A percentile compares a stretch with the other conserved stretches of the same genome.
These are phyloP conservation scores for Herpotrichia juniperi DNA, from an alignment of 2,329 filamentous ascomycete species.

Conservation along the genomic window DNA sequence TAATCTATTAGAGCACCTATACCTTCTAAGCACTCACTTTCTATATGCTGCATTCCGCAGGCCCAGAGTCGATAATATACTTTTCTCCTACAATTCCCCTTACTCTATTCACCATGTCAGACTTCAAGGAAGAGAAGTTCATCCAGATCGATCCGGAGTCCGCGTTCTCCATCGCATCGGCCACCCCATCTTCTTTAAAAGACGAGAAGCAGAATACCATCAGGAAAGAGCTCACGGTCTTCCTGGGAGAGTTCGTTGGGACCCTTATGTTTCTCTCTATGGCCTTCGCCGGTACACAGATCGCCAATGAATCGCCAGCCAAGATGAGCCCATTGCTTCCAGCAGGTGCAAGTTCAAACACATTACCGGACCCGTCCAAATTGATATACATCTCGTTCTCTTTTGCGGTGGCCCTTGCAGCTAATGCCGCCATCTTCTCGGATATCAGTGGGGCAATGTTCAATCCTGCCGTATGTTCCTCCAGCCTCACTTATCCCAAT, in stretches of 20 bases:
- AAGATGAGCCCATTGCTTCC: neutral
- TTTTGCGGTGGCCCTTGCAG: conserved; percentile 41
- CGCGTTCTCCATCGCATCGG: neutral
- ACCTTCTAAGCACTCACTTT: neutral
- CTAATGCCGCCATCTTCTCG: conserved; percentile 48
- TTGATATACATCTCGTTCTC: conserved; percentile 43
- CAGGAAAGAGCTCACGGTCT: conserved; percentile 24
- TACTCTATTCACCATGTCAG: neutral
- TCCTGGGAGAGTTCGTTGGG: conserved; percentile 53
- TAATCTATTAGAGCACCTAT: neutral
- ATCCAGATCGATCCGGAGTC: neutral
- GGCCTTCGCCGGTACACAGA: conserved; percentile 45
- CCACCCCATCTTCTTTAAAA: neutral
- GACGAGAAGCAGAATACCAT: neutral
- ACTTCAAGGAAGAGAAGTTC: neutral
- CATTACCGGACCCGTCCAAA: conserved; percentile 28
- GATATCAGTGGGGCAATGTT: conserved; percentile 42
- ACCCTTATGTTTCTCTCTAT: conserved; percentile 55
- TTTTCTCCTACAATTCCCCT: neutral
- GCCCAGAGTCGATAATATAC: neutral
- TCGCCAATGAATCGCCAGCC: conserved; percentile 34
- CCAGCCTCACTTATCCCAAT: neutral
- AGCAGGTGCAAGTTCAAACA: conserved; percentile 11
- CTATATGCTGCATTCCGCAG: neutral
- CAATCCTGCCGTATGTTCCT: conserved; percentile 37